Conservation (phyloP, 805 yeast species). For the Candida sithepensis region DNA sequence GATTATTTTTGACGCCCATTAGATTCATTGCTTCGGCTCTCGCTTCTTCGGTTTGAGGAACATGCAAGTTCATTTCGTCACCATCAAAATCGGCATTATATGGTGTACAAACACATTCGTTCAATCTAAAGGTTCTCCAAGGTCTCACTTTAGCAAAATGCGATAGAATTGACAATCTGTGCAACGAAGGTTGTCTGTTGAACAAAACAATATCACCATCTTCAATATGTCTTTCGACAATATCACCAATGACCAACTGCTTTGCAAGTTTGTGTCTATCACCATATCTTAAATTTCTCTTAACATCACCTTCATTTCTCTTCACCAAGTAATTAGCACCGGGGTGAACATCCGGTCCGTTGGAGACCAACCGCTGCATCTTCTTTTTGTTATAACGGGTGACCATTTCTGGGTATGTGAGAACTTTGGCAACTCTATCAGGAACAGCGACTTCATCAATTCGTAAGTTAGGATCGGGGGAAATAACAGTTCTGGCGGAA, state of each 20-base stretch:
- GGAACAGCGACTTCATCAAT: constrained; percentile 99
- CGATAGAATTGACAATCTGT: constrained; percentile 86
- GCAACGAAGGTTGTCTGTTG: constrained; percentile 97
- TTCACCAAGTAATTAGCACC: constrained; percentile 93
- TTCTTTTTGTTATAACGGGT: constrained; percentile 82
- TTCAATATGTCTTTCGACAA: constrained; percentile 94
- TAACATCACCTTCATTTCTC: constrained; percentile 74
- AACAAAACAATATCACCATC: constrained; percentile 96
- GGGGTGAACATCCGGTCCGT: constrained; percentile 88
- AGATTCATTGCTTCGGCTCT: constrained; percentile 97
- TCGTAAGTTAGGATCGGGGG: constrained; percentile 94
- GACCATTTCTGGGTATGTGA: constrained; percentile 94
- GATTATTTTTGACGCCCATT: constrained; percentile 96
- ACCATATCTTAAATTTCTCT: constrained; percentile 87
- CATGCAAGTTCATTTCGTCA: constrained; percentile 98
- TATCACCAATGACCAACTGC: constrained; percentile 78
- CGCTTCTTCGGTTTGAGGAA: constrained; percentile 98
- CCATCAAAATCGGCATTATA: constrained; percentile 99
- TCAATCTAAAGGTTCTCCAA: constrained; percentile 95
- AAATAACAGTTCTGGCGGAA: constrained; percentile 96
- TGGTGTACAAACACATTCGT: constrained; percentile 99
- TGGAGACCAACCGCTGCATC: constrained; percentile 66
- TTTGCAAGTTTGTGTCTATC: constrained; percentile 76
- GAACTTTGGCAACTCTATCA: constrained; percentile 89
- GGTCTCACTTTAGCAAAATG: constrained; percentile 96